phyloP scores from a whole-genome alignment of 1,284 basidiomycete genomes.

The Spongispora temasekensis region DNA sequence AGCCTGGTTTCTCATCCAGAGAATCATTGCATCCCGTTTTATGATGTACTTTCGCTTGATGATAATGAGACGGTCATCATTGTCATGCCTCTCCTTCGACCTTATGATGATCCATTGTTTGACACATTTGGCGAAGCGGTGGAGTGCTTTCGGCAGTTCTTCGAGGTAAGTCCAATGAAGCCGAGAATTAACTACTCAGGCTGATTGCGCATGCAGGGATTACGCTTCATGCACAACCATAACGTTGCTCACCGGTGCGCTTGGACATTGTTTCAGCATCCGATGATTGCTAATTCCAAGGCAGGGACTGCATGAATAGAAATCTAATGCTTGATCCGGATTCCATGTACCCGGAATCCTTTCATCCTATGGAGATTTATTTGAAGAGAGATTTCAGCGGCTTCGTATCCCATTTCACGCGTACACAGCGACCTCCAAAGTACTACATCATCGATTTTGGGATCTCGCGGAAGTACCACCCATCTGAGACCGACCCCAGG shows the following conservation, averaged over 20 bases:
- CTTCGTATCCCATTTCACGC: background rate
- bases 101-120: slow-evolving; percentile 9
- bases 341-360: background rate
- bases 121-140: slow-evolving; percentile 18
- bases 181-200: background rate
- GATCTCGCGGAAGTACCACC: background rate
- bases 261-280: background rate
- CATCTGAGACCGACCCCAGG: background rate
- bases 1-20: background rate
- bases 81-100: slow-evolving; percentile 19
- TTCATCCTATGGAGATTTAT: background rate
- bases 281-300: background rate
- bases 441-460: background rate
- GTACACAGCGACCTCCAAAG: background rate
- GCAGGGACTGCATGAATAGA: background rate
- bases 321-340: background rate
- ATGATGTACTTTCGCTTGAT: slow-evolving; percentile 8
- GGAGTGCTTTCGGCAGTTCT: slow-evolving; percentile 20
- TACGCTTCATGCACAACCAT: slow-evolving; percentile 14
- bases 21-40: slow-evolving; percentile 22
- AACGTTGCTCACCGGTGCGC: background rate
- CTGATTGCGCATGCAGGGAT: slow-evolving; percentile 7
- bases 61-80: slow-evolving; percentile 4
- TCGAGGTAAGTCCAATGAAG: slow-evolving; percentile 10
- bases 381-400: background rate